Conservation (phyloP, 306 rosid genomes). For the Acacia confusa region DNA sequence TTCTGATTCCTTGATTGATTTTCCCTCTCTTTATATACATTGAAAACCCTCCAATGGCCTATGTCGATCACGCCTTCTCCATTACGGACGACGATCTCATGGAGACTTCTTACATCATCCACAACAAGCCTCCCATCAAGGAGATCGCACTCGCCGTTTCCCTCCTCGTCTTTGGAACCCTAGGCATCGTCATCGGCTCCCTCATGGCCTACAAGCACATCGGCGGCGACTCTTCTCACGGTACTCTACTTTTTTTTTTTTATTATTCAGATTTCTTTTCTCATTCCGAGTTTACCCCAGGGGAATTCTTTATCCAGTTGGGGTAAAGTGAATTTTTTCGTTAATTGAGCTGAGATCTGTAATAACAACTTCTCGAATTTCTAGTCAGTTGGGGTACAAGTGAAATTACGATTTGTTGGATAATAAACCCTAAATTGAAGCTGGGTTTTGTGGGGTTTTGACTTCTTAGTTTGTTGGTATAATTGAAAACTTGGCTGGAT, state of each 20-base stretch:
- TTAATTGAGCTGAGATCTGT: neutral
- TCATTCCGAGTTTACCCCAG: neutral
- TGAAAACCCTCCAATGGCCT: slow-evolving; percentile 51
- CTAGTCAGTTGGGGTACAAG: neutral
- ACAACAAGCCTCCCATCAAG: slow-evolving; percentile 84
- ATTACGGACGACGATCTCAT: slow-evolving; percentile 93
- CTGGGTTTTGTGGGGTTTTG: neutral
- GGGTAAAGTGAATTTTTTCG: neutral
- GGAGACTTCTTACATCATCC: slow-evolving; percentile 74
- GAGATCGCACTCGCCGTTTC: slow-evolving; percentile 95
- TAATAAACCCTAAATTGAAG: neutral
- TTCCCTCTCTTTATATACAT: neutral
- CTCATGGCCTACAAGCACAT: slow-evolving; percentile 85
- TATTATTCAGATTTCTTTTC: neutral
- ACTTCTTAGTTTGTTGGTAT: neutral
- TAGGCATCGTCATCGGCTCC: slow-evolving; percentile 74
- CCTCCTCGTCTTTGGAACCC: slow-evolving; percentile 79
- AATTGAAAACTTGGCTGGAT: neutral
- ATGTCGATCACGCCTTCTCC: slow-evolving; percentile 96
- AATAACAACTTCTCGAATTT: neutral
- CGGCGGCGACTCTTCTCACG: slow-evolving; percentile 95
- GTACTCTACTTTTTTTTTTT: slow-evolving; percentile 31
- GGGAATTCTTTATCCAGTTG: neutral
- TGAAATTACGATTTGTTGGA: neutral
- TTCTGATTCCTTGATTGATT: too few relatives aligned